These are phyloP conservation scores for Cytospora mali DNA, from an alignment of 2,329 filamentous ascomycete genomes.

Conservation along the genomic window DNA sequence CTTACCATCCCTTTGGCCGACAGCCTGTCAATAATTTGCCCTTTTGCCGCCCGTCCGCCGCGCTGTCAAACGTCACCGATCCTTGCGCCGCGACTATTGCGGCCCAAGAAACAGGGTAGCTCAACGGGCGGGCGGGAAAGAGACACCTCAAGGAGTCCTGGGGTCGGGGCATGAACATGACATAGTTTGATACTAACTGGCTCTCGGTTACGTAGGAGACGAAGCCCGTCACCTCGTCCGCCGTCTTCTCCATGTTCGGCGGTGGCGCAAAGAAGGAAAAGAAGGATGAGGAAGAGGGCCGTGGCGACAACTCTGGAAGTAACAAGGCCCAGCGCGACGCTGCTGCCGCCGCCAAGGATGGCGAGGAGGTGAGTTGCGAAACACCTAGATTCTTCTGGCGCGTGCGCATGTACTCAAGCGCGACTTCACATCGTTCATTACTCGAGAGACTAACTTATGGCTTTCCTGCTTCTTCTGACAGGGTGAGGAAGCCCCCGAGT, in stretches of 20 bases:
- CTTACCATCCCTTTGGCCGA: not conserved
- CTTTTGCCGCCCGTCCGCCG: not conserved
- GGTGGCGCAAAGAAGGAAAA: conserved; percentile 96
- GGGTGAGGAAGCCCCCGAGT: conserved; percentile 81
- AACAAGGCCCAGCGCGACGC: conserved; percentile 75
- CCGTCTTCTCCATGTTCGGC: conserved; percentile 98
- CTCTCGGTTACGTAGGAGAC: conserved; percentile 2
- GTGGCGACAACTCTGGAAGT: conserved; percentile 85
- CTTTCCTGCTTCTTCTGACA: conserved; percentile 40
- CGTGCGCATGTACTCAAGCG: not conserved
- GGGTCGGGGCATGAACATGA: not conserved
- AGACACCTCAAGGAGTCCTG: not conserved
- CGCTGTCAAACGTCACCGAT: not conserved
- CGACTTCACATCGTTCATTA: not conserved
- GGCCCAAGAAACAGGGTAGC: not conserved
- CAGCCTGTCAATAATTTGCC: not conserved
- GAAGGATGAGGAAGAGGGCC: conserved; percentile 80
- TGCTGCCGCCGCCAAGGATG: conserved; percentile 60
- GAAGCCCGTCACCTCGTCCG: conserved; percentile 57
- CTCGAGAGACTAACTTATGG: conserved; percentile 22
- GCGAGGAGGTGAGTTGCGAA: conserved; percentile 53
- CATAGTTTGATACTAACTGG: conserved; percentile 8
- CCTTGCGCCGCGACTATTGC: not conserved
- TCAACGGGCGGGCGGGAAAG: not conserved
- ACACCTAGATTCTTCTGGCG: not conserved